Percentiles rank a stretch among this genome's conserved stretches.
These are phyloP conservation scores for Themeda triandra DNA, from an alignment of 176 grass and related monocot genomes.

Conservation along the genomic window DNA sequence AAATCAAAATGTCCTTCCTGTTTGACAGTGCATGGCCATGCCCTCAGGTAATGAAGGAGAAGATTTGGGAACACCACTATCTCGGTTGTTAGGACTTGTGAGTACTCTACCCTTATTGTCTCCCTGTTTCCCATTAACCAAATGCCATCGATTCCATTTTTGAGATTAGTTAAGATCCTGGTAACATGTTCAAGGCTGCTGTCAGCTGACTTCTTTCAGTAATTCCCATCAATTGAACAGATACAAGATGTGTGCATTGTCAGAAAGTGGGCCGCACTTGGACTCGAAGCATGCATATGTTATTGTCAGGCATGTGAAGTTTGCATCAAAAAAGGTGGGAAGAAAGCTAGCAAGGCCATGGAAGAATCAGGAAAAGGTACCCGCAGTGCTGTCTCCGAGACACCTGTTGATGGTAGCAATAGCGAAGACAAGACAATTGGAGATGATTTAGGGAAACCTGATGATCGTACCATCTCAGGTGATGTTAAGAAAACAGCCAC, in stretches of 20 bases:
- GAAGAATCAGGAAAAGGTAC: conserved; percentile 40
- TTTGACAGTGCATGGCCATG: conserved; percentile 59
- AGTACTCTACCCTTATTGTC: conserved; percentile 6
- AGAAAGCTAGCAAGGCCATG: conserved; percentile 44
- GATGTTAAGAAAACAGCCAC: background rate
- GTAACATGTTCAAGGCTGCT: background rate
- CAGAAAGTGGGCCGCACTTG: conserved; percentile 65
- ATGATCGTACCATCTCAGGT: background rate
- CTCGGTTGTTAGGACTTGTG: conserved; percentile 55
- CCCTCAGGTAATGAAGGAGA: conserved; percentile 52
- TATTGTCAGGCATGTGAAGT: conserved; percentile 61
- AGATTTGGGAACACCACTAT: conserved; percentile 44
- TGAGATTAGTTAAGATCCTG: background rate
- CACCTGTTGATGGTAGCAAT: background rate
- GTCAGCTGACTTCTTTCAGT: background rate
- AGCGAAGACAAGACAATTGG: conserved; percentile 1
- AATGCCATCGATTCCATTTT: background rate
- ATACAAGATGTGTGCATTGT: conserved; percentile 52
- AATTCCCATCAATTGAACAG: conserved; percentile 41
- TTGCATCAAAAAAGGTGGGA: conserved; percentile 48
- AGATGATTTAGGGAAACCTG: background rate
- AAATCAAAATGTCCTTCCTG: background rate
- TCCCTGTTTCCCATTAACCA: conserved; percentile 5
- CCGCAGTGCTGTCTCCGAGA: background rate
- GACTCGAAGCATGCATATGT: conserved; percentile 53